phyloP scores from a whole-genome alignment of 192 early-diverging fungal species.

The Backusella tuberculispora region DNA sequence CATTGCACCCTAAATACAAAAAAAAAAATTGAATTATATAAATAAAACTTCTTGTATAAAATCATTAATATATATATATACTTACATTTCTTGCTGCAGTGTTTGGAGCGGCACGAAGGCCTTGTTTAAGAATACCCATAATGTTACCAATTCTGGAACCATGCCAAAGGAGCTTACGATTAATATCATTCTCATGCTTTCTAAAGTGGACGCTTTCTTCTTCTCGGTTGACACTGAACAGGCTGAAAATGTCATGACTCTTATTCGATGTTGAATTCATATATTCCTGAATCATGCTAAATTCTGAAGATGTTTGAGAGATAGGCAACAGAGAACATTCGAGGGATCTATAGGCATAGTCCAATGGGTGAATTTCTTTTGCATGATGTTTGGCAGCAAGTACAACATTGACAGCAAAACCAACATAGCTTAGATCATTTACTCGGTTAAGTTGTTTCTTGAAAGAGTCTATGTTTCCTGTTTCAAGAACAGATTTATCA shows the following conservation, averaged over 20 bases:
- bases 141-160: slow-evolving; percentile 77
- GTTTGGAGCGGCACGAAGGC: slow-evolving; percentile 32
- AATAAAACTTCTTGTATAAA: not conserved
- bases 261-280: slow-evolving; percentile 24
- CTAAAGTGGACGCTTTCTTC: slow-evolving; percentile 61
- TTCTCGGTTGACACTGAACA: slow-evolving; percentile 61
- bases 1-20: slow-evolving; percentile 58
- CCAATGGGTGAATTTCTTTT: slow-evolving; percentile 29
- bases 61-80: not conserved
- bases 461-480: not conserved
- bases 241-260: slow-evolving; percentile 46
- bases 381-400: slow-evolving; percentile 38
- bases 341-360: slow-evolving; percentile 39
- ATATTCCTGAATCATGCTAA: slow-evolving; percentile 31
- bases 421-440: slow-evolving; percentile 32
- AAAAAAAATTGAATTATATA: not conserved
- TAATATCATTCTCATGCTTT: slow-evolving; percentile 51
- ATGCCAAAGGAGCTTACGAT: slow-evolving; percentile 81
- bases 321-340: slow-evolving; percentile 29
- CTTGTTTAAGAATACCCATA: slow-evolving; percentile 47
- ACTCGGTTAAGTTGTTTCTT: slow-evolving; percentile 17
- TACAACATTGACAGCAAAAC: slow-evolving; percentile 38
- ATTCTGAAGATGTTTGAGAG: slow-evolving; percentile 1
- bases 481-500: slow-evolving; percentile 40
- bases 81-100: slow-evolving; percentile 32